A percentile compares a stretch with the other conserved stretches of the same genome.
Evolutionary conservation across 1,139 yeast species (phyloP).

Genomic region (Hyphopichia khmerensis): DNA sequence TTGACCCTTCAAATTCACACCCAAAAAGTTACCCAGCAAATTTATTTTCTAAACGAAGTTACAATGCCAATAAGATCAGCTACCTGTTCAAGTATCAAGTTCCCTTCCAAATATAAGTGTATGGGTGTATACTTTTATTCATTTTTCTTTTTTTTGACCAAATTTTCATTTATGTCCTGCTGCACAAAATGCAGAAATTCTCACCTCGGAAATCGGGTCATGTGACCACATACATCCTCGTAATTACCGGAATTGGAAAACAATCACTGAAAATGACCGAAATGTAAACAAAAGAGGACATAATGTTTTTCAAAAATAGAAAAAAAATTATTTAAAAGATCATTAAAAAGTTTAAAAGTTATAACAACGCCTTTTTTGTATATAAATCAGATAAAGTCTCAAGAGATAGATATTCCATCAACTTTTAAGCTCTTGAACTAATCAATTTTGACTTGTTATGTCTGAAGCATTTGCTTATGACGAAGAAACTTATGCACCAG

Average conservation of each 20-base stretch:
- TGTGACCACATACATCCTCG: neutral
- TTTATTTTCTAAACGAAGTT: too few species aligned
- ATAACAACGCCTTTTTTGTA: too few species aligned
- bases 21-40: too few species aligned
- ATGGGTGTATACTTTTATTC: neutral
- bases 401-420: too few species aligned
- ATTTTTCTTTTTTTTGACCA: neutral
- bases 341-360: too few species aligned
- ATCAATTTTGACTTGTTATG: too few species aligned
- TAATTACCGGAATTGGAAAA: neutral
- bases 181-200: neutral
- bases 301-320: neutral
- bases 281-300: neutral
- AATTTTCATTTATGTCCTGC: neutral
- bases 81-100: too few species aligned
- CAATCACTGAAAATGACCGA: neutral
- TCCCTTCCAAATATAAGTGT: too few species aligned
- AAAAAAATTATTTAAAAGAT: neutral
- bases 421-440: too few species aligned
- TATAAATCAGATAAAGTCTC: too few species aligned
- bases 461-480: slow-evolving; percentile 1
- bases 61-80: too few species aligned
- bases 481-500: slow-evolving; percentile 16
- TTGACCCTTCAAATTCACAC: too few species aligned
- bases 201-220: neutral